These are phyloP conservation scores for Penicillium manginii DNA, from an alignment of 495 filamentous ascomycete genomes.

Conservation along the genomic window DNA sequence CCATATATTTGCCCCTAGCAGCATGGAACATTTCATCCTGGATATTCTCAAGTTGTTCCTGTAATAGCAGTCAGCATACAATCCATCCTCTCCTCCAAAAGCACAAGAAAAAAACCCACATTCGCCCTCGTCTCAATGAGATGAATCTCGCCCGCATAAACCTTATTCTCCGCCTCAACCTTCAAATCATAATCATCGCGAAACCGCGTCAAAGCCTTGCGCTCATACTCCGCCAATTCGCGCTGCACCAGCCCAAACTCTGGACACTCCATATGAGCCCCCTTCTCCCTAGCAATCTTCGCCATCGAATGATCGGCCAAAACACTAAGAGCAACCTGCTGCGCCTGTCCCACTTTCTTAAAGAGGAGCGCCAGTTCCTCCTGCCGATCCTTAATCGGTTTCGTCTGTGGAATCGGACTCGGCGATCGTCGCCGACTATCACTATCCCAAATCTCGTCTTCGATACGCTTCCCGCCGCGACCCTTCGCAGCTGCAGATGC, in stretches of 20 bases:
- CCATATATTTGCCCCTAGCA: constrained; percentile 47
- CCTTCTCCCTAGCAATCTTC: constrained; percentile 43
- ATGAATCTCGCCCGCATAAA: constrained; percentile 34
- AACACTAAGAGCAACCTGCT: constrained; percentile 41
- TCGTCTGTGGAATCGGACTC: constrained; percentile 37
- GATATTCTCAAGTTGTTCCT: constrained; percentile 33
- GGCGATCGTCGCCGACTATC: constrained; percentile 39
- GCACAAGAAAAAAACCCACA: constrained; percentile 24
- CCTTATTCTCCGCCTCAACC: constrained; percentile 29
- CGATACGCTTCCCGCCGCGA: constrained; percentile 30
- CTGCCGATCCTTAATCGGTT: constrained; percentile 45
- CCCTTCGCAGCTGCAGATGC: constrained; percentile 11
- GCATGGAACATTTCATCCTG: constrained; percentile 44
- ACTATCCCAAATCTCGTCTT: constrained; percentile 38
- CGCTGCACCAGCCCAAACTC: constrained; percentile 41
- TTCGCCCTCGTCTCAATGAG: constrained; percentile 31
- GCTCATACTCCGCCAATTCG: constrained; percentile 25
- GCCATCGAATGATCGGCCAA: constrained; percentile 45
- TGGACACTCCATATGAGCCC: constrained; percentile 45
- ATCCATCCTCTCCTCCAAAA: not conserved
- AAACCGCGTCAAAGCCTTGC: constrained; percentile 23
- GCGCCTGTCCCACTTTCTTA: constrained; percentile 46
- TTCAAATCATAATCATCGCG: constrained; percentile 34
- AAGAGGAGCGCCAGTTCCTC: constrained; percentile 47
- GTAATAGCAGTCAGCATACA: constrained; percentile 9